Conservation (phyloP, 352 stramenopile genomes). For the Pythium plurisporium region DNA sequence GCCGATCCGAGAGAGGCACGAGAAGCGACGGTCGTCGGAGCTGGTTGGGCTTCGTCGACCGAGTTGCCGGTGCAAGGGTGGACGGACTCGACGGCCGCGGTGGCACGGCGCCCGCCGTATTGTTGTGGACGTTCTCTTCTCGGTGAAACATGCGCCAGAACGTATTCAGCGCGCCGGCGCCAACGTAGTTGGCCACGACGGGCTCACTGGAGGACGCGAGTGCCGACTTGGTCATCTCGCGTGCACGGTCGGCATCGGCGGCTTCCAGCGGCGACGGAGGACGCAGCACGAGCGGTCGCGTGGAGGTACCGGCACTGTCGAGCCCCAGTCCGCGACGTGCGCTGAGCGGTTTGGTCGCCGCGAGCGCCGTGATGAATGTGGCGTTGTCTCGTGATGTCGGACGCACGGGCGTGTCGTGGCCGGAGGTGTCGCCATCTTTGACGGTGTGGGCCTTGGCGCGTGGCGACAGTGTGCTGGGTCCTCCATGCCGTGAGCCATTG, state of each 20-base stretch:
- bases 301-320: not conserved
- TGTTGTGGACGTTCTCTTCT: conserved; percentile 51
- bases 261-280: conserved; percentile 62
- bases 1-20: conserved; percentile 25
- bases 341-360: conserved; percentile 20
- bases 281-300: conserved; percentile 19
- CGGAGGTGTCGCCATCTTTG: not conserved
- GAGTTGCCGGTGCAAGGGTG: not conserved
- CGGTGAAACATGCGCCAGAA: conserved; percentile 76
- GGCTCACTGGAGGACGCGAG: conserved; percentile 19
- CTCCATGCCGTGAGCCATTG: not conserved
- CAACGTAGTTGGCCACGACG: conserved; percentile 54
- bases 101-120: conserved; percentile 2
- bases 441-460: conserved; percentile 20
- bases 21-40: conserved; percentile 4
- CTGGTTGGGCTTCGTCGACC: not conserved
- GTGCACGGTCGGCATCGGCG: conserved; percentile 26
- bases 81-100: not conserved
- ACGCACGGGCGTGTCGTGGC: not conserved
- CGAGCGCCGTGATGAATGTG: conserved; percentile 50
- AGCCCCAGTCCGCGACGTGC: not conserved
- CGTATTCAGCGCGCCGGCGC: conserved; percentile 40
- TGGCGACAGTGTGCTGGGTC: conserved; percentile 8
- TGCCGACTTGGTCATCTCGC: not conserved
- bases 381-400: not conserved